Conservation (phyloP, 306 rosid species). For the Canavalia gladiata region DNA sequence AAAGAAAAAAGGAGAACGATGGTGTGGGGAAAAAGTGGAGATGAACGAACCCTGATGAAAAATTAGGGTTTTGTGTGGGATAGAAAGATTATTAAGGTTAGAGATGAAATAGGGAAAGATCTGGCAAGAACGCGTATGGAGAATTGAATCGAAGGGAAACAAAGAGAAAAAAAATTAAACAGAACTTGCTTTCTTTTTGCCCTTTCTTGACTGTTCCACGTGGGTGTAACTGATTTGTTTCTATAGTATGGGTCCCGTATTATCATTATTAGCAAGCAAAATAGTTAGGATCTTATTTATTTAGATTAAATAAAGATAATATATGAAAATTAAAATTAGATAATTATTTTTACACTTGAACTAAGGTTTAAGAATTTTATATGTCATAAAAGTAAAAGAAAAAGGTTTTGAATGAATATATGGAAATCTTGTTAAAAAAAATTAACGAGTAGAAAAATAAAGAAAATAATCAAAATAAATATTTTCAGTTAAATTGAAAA, state of each 20-base stretch:
- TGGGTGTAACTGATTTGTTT: not conserved
- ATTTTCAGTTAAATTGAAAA: too few species aligned
- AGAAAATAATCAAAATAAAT: too few species aligned
- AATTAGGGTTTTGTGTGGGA: slow-evolving; percentile 39
- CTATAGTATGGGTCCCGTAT: not conserved
- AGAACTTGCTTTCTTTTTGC: not conserved
- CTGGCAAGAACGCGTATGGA: not conserved
- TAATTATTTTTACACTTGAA: too few species aligned
- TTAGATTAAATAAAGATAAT: too few species aligned
- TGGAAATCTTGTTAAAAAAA: too few species aligned
- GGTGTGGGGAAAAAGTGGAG: not conserved
- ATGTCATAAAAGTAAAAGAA: too few species aligned
- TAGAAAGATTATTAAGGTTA: not conserved
- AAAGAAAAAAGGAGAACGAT: not conserved
- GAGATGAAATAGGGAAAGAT: not conserved
- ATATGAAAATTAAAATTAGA: too few species aligned
- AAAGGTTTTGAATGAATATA: too few species aligned
- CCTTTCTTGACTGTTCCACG: slow-evolving; percentile 27
- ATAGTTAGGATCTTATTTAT: too few species aligned
- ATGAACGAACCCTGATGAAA: slow-evolving; percentile 36
- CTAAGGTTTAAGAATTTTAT: too few species aligned
- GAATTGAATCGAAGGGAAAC: not conserved
- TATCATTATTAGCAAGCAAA: not conserved
- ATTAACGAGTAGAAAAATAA: too few species aligned
- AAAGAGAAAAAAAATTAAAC: not conserved